Base-by-base conservation (phyloP, 345 rosid species). In the Noccaea caerulescens region DNA sequence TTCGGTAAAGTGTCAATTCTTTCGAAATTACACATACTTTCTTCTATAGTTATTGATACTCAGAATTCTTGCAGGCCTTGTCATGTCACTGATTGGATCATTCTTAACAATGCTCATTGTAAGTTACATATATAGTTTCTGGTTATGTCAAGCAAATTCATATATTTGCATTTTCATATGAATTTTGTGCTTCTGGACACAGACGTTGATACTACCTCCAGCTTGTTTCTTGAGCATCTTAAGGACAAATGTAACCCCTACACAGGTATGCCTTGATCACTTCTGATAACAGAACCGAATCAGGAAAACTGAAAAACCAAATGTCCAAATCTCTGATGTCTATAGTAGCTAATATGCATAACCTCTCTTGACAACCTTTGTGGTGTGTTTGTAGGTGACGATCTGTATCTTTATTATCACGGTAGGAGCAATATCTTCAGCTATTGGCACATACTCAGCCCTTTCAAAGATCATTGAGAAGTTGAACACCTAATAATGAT, bases 121-220 rank as follows among this genome's bases (percentile, higher is more conserved):
- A 82, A 78, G 93, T 81, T 56, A 54, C 72, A 67, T 25, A 13
- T 37, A 13, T 37, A 34, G 65, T 76, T 76, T 50, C 44, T 55
- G 7, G 61, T 59, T 58, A 42, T 51, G 42, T 20, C 18, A 34
- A 66, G 13, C 14, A 52, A 62, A 60, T 14, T 46, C 36, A 61
- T 30, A 14, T 14, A 32, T 55, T 68, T 14, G 10, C 63, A 43
- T 16, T 44, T 60, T 23, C 18, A 33, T 58, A 38, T 75, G 58
- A 62, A n/a, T 16, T 18, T 36, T 68, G 52, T 42, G 23, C 44
- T 67, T 52, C 18, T 62, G 54, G 60, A 66, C 47, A 79, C 84
- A 93, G 98, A 86, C 96, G n/a, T 70, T 93, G 82, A 89, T 93
- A 76, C 90, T 93, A 80, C 98, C 98, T 0, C 87, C 92, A 4